These are phyloP conservation scores for Gremmenia infestans DNA, from an alignment of 2,329 filamentous ascomycete genomes.

Conservation along the genomic window DNA sequence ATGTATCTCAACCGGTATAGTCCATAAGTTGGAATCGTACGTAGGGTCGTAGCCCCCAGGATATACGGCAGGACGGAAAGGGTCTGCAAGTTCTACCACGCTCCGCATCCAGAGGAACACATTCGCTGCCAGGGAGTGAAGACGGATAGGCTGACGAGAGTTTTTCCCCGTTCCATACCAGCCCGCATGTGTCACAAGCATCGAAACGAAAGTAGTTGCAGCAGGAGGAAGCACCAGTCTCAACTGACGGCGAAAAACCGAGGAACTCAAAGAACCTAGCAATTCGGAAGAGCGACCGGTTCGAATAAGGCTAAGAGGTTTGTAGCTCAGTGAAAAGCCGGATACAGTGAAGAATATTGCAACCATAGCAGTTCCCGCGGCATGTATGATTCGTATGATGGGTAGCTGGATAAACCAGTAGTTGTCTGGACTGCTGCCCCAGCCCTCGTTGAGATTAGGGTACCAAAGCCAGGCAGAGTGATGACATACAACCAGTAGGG, in stretches of 20 bases:
- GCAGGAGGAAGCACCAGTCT: conserved; percentile 39
- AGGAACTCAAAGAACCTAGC: conserved; percentile 36
- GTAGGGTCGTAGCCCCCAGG: conserved; percentile 5
- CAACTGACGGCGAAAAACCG: conserved; percentile 39
- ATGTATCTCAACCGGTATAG: conserved; percentile 13
- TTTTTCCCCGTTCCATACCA: conserved; percentile 8
- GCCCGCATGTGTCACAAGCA: conserved; percentile 7
- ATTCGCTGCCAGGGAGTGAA: conserved; percentile 2
- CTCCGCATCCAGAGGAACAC: conserved; percentile 3
- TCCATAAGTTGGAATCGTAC: conserved; percentile 16
- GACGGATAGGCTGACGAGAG: background rate
- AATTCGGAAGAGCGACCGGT: conserved; percentile 31
- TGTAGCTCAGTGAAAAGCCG: conserved; percentile 40
- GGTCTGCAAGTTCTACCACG: conserved; percentile 7
- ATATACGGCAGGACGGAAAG: conserved; percentile 2
- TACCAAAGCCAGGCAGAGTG: conserved; percentile 8
- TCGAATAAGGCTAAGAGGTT: conserved; percentile 35
- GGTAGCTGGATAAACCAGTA: conserved; percentile 30
- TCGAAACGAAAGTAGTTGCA: conserved; percentile 35
- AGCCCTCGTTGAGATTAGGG: conserved; percentile 5
- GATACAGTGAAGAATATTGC: conserved; percentile 46
- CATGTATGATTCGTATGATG: conserved; percentile 37
- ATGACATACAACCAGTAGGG: conserved; percentile 17
- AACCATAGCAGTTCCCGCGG: conserved; percentile 39
- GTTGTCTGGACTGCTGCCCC: conserved; percentile 1